Evolutionary conservation across 1,284 basidiomycete genomes (phyloP).

Genomic region (Spongispora temasekensis): DNA sequence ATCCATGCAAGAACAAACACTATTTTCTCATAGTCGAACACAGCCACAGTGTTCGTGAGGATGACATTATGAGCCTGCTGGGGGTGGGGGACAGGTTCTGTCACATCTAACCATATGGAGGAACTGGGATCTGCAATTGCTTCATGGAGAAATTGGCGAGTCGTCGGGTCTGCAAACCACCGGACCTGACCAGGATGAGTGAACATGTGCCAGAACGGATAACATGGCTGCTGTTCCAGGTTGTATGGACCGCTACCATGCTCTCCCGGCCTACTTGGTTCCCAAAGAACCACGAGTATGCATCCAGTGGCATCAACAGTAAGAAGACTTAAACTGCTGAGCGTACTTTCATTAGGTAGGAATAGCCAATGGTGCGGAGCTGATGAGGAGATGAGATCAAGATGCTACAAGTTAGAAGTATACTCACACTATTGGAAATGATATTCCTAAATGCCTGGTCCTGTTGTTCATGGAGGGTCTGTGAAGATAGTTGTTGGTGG

Average conservation of each 20-base stretch:
- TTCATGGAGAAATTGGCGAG: neutral
- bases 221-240: neutral
- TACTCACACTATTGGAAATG: neutral
- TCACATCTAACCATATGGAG: neutral
- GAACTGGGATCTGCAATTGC: neutral
- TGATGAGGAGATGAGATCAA: neutral
- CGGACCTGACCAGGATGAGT: neutral
- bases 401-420: too few species aligned
- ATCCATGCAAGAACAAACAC: neutral
- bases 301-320: neutral
- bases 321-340: neutral
- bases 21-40: neutral
- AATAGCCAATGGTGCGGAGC: neutral
- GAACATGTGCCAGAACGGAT: neutral
- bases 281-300: neutral
- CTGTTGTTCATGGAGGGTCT: neutral
- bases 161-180: neutral
- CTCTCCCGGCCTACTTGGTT: neutral
- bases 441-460: neutral
- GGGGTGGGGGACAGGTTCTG: neutral
- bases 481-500: too few species aligned
- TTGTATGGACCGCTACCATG: neutral
- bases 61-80: neutral
- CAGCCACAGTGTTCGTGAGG: neutral
- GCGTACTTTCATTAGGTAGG: neutral